These are phyloP conservation scores for Gynandropsis gynandra DNA, from an alignment of 345 rosid genomes.

Conservation along the genomic window DNA sequence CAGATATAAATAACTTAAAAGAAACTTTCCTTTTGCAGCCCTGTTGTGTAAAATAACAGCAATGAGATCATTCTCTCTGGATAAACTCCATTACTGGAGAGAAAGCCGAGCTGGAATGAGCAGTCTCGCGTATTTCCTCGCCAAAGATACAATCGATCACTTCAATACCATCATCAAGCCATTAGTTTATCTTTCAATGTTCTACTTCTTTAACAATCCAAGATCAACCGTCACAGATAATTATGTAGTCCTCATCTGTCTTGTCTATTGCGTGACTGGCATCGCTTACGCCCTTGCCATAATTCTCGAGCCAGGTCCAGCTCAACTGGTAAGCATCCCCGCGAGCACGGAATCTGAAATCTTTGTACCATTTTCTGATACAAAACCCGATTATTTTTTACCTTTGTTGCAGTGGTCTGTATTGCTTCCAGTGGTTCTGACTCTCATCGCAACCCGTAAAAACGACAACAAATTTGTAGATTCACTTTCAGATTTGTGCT, in stretches of 20 bases:
- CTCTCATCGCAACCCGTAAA: conserved; percentile 64
- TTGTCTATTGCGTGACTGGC: conserved; percentile 92
- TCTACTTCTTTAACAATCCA: conserved; percentile 97
- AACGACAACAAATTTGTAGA: conserved; percentile 31
- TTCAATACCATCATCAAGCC: conserved; percentile 88
- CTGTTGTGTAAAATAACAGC: conserved; percentile 91
- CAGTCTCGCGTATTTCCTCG: conserved; percentile 79
- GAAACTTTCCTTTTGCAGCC: conserved; percentile 56
- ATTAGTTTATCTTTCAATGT: conserved; percentile 86
- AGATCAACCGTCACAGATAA: conserved; percentile 71
- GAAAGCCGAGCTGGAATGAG: conserved; percentile 96
- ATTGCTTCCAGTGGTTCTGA: conserved; percentile 92
- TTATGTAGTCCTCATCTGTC: conserved; percentile 66
- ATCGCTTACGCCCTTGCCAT: conserved; percentile 83
- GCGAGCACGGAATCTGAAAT: too few relatives aligned
- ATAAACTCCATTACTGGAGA: conserved; percentile 93
- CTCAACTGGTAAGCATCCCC: conserved; percentile 74
- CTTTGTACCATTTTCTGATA: conserved; percentile 15
- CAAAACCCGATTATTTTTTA: conserved; percentile 4
- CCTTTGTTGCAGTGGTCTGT: conserved; percentile 77
- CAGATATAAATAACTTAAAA: conserved; percentile 2
- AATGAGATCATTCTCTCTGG: conserved; percentile 80
- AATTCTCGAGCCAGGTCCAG: conserved; percentile 74
- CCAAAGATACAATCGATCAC: conserved; percentile 90
- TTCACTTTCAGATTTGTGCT: conserved; percentile 47